These are phyloP conservation scores for Wallacemonas sp. DNA, from an alignment of 208 protist species.

Conservation along the genomic window DNA sequence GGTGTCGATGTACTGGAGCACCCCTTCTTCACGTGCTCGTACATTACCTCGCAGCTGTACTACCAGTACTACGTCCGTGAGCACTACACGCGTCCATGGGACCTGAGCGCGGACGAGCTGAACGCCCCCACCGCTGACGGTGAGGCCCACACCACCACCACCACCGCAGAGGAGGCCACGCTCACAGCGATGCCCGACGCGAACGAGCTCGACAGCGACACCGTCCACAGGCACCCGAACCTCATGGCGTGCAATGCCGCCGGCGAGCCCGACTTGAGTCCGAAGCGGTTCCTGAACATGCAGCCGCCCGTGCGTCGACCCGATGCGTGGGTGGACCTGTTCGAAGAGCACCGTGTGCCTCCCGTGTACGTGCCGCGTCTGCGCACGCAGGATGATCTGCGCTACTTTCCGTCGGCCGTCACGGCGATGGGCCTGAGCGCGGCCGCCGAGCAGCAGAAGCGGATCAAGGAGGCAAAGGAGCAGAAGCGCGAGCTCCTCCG, in stretches of 20 bases:
- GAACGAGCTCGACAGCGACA: neutral
- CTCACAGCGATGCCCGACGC: neutral
- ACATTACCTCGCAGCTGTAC: conserved; percentile 81
- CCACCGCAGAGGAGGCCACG: neutral
- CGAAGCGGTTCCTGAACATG: conserved; percentile 14
- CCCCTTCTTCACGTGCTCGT: conserved; percentile 83
- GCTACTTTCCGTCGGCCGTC: conserved; percentile 83
- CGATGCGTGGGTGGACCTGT: conserved; percentile 66
- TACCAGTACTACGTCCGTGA: conserved; percentile 33
- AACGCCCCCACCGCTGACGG: neutral
- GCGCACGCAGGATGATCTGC: conserved; percentile 76
- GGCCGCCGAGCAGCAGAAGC: conserved; percentile 65
- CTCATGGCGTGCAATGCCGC: neutral
- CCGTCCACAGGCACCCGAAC: no score
- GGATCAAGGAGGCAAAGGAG: conserved; percentile 51
- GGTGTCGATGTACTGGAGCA: conserved; percentile 79
- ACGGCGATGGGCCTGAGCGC: conserved; percentile 76
- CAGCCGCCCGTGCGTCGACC: conserved; percentile 37
- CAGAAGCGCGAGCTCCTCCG: conserved; percentile 33
- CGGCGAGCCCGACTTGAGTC: conserved; percentile 16
- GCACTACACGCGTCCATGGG: neutral
- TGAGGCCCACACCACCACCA: no score
- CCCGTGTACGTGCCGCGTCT: conserved; percentile 73
- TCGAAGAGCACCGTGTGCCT: conserved; percentile 44
- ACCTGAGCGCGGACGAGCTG: neutral